Evolutionary conservation across 2,329 filamentous ascomycete species (phyloP), one percentile per base, ranked within the genome.

Genomic region (Verticillium dahliae): DNA sequence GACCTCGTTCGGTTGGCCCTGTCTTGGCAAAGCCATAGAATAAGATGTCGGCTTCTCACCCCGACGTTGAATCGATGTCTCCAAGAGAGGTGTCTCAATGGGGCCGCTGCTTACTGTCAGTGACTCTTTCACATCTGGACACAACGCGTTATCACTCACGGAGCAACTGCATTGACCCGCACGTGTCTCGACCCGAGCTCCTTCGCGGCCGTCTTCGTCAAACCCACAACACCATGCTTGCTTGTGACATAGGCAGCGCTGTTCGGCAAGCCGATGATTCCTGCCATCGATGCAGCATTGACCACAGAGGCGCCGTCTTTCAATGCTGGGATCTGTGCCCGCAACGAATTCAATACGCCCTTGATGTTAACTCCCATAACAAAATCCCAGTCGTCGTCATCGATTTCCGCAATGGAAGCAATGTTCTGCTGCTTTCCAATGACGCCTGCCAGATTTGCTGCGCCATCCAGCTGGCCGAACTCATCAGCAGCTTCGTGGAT

Each of bases 341-440:
- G 71, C 62, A 85, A 63, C 62, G 80, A 83, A 58, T 81, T 78
- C 70, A 84, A 80, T 34, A 80, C 69, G 5, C 83, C 81, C 7
- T 68, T 74, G 7, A 77, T 62, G 65, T 83, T 83, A 10, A 82
- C 76, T 1, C 68, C 66, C 60, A 82, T 68, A 15, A 78, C 69
- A 34, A 69, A 69, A 50, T 77, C 73, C 77, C 77, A 82, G 27
- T 76, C 72, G 1, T 76, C 71, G 22, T 79, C 73, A 0, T 70
- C 70, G 22, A 76, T 63, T 15, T 73, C 67, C 2, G 66, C 63
- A 50, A 71, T 61, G 6, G 57, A 57, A 3, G 57, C 58, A 0
- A 52, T 50, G 18, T 67, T 63, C 27, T 58, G 50, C 56, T 62
- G 60, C 15, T 57, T 61, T 0, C 64, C 64, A 31, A 67, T 62